A percentile compares a stretch with the other conserved stretches of the same genome.
These are phyloP conservation scores for Solanum stenotomum DNA, from an alignment of 257 asterid genomes.

Conservation along the genomic window DNA sequence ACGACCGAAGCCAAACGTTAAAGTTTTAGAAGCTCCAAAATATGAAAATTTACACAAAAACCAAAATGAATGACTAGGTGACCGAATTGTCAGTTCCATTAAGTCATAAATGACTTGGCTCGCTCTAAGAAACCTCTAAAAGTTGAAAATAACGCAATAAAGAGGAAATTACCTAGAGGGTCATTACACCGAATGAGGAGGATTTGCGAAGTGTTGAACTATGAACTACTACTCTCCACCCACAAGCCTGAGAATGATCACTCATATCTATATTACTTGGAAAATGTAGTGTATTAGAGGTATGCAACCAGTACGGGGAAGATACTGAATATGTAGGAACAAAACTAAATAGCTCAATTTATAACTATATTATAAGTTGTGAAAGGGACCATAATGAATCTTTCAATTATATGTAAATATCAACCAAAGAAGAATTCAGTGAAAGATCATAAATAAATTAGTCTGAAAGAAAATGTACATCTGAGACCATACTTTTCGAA, in stretches of 20 bases:
- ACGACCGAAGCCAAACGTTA: neutral
- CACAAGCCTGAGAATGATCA: neutral
- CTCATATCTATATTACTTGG: neutral
- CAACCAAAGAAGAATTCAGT: neutral
- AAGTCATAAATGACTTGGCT: no score
- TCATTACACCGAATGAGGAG: no score
- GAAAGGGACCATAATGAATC: no score
- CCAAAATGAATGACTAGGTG: neutral
- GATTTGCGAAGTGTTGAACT: neutral
- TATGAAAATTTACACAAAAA: neutral
- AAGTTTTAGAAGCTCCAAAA: no score
- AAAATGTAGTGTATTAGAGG: neutral
- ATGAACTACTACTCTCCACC: neutral
- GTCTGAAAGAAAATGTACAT: neutral
- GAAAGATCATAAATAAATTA: neutral
- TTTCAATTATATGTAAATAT: no score
- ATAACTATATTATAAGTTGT: no score
- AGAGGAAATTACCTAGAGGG: neutral
- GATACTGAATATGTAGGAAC: neutral
- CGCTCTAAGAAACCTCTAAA: neutral
- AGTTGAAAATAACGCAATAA: no score
- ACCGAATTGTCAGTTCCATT: neutral
- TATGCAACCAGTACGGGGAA: no score
- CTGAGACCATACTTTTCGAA: neutral
- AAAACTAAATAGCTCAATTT: no score